Base-by-base conservation (phyloP, 2,329 filamentous ascomycete genomes). In the Teratosphaeria nubilosa region DNA sequence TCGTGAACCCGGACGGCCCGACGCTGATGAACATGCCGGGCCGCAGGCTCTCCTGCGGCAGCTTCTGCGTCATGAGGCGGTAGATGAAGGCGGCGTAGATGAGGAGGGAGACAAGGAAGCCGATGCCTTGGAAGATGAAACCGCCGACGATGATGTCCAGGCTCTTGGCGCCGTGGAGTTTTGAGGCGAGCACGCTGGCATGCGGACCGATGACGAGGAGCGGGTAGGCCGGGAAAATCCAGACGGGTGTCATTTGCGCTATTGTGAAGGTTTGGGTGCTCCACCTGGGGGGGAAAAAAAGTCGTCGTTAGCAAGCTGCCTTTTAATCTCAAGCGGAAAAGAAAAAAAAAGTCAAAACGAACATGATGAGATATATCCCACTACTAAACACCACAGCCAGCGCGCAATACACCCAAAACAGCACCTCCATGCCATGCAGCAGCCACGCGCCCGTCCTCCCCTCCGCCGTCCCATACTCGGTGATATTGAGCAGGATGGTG, bases 21-120 rank as follows among this genome's bases (percentile, higher is more conserved):
- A 94, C 87, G 1, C 83, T 87, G 60, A 94, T 90, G 70, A 94
- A 94, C 84, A 95, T 90, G 66, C 87, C 89, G 0, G 90, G 90
- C 11, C 89, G 82, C 22, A 90, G 80, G 50, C 81, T 84, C 67
- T 92, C 89, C 57, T 82, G 80, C 0, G 90, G 90, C 0, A 95
- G 77, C 66, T 94, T 94, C 68, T 92, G 87, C 0, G 89, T 92
- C 89, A 94, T 94, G 30, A 95, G 79, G 31, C 90, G 83, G 70
- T 94, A 94, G 54, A 95, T 82, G 69, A 91, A 94, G 54, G 90
- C 87, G 1, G 87, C 83, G 25, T 53, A 54, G 27, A 95, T 88
- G 86, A 91, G 91, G 59, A 92, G 80, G 0, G 80, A 81, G 51
- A 86, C 80, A 63, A 86, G 70, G 66, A 85, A 86, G 1, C 83